Evolutionary conservation across 192 early-diverging fungal species (phyloP).

Genomic region (Podila verticillata): DNA sequence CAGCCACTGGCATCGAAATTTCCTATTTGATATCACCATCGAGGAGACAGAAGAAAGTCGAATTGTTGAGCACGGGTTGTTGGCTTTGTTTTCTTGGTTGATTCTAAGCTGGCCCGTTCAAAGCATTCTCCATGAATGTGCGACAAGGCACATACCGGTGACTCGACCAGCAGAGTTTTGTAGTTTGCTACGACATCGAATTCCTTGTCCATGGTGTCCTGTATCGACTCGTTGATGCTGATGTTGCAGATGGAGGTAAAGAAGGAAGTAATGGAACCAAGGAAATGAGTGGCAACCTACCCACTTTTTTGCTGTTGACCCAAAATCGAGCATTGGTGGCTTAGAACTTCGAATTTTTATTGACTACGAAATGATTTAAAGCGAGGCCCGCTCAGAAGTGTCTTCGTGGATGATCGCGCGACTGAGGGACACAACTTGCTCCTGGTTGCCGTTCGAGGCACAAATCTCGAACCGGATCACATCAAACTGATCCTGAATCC

Average conservation of each 20-base stretch:
- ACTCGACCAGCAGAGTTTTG: slow-evolving; percentile 37
- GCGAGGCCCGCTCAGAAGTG: background rate
- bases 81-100: background rate
- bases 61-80: background rate
- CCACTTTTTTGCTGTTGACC: no score
- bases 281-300: no score
- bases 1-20: slow-evolving; percentile 79
- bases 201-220: slow-evolving; percentile 20
- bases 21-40: slow-evolving; percentile 45
- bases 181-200: slow-evolving; percentile 49
- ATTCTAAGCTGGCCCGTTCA: no score
- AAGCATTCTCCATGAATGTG: no score
- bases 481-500: slow-evolving; percentile 22
- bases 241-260: background rate
- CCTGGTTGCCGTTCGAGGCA: slow-evolving; percentile 14
- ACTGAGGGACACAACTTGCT: slow-evolving; percentile 26
- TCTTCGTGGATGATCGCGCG: slow-evolving; percentile 29
- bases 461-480: slow-evolving; percentile 44
- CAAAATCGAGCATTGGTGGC: no score
- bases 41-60: background rate
- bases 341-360: no score
- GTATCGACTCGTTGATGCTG: background rate
- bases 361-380: slow-evolving; percentile 7
- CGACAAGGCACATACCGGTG: slow-evolving; percentile 18
- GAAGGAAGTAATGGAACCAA: background rate